A percentile compares a stretch with the other conserved stretches of the same genome.
These are phyloP conservation scores for Tuber umbilicatum DNA, from an alignment of 495 filamentous ascomycete genomes.

Conservation along the genomic window DNA sequence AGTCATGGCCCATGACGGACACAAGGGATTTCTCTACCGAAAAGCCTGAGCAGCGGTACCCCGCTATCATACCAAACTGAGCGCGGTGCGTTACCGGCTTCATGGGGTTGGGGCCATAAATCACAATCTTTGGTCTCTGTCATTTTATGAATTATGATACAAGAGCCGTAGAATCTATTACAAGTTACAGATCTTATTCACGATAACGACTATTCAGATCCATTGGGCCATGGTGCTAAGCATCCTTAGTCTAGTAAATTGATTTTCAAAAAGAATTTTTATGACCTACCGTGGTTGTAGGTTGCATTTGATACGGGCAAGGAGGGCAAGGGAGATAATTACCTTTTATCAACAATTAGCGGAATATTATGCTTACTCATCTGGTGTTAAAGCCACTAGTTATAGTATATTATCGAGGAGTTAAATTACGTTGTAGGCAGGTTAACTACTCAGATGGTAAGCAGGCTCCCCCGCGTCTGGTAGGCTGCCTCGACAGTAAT, in stretches of 20 bases:
- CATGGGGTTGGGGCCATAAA: not conserved
- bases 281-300: not conserved
- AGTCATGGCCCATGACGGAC: not conserved
- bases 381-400: conserved; percentile 26
- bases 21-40: not conserved
- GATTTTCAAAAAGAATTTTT: not conserved
- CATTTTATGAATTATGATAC: not conserved
- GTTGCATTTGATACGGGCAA: not conserved
- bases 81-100: not conserved
- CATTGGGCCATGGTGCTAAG: not conserved
- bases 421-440: conserved; percentile 1
- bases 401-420: not conserved
- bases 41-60: not conserved
- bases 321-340: not conserved
- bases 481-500: conserved; percentile 22
- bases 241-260: not conserved
- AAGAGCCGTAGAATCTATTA: not conserved
- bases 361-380: conserved; percentile 35
- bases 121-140: not conserved
- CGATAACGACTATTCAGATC: not conserved
- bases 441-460: conserved; percentile 1
- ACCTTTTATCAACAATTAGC: conserved; percentile 23
- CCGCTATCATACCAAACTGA: not conserved
- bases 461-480: conserved; percentile 28
- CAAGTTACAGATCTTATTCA: not conserved